Conservation (phyloP, 75 land plant species). For the Adiantum capillusveneris region DNA sequence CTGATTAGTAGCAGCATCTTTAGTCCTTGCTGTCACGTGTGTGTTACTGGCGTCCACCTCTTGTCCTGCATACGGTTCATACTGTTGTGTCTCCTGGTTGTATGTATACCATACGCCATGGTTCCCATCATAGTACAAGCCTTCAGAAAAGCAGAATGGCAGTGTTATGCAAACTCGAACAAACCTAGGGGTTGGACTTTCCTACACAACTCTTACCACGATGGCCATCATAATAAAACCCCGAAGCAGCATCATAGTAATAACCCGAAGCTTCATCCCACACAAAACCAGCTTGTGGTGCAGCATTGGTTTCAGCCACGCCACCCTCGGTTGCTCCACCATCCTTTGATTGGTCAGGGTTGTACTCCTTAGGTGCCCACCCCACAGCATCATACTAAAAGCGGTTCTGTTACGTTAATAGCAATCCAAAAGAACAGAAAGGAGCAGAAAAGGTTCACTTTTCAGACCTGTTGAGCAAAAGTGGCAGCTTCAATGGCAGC, state of each 20-base stretch:
- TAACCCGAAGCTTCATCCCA: slow-evolving; percentile 59
- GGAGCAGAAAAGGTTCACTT: neutral
- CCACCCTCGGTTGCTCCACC: slow-evolving; percentile 19
- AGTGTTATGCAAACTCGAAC: neutral
- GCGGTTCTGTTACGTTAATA: neutral
- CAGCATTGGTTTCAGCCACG: slow-evolving; percentile 8
- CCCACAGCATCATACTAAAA: slow-evolving; percentile 92
- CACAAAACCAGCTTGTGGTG: slow-evolving; percentile 42
- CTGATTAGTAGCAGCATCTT: neutral
- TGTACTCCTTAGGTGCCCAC: slow-evolving; percentile 98
- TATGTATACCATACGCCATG: slow-evolving; percentile 41
- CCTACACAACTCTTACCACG: slow-evolving; percentile 20
- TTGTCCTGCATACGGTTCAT: slow-evolving; percentile 23
- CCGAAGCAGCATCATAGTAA: slow-evolving; percentile 44
- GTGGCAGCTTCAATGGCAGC: slow-evolving; percentile 46
- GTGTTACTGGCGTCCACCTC: neutral
- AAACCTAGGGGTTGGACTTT: too few relatives aligned
- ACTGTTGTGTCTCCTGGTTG: slow-evolving; percentile 35
- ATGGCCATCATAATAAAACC: slow-evolving; percentile 45
- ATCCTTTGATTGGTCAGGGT: slow-evolving; percentile 58
- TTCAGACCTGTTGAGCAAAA: slow-evolving; percentile 42
- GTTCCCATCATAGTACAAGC: slow-evolving; percentile 46
- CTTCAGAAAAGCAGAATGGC: slow-evolving; percentile 4
- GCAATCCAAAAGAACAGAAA: neutral
- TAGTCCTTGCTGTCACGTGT: neutral